phyloP scores from a whole-genome alignment of 2,329 filamentous ascomycete genomes.

The Bipolaris gigantea region DNA sequence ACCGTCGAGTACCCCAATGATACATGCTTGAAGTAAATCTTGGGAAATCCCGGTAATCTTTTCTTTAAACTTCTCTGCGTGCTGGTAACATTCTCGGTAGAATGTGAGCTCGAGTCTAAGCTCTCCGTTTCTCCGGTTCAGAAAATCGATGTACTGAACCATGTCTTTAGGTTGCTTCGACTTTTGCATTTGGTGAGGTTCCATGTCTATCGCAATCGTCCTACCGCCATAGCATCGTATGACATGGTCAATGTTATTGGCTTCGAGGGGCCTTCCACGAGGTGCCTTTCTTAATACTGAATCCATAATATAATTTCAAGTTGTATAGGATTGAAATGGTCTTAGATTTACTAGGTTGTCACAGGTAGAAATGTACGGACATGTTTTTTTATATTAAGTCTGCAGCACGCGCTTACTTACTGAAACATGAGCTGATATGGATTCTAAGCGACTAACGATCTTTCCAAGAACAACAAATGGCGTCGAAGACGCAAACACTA shows the following conservation, averaged over 20 bases:
- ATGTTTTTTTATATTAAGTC: neutral
- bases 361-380: neutral
- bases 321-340: neutral
- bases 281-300: neutral
- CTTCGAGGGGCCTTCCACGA: constrained; percentile 6
- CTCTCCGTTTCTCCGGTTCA: constrained; percentile 12
- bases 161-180: constrained; percentile 10
- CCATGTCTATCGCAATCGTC: constrained; percentile 17
- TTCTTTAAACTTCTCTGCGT: constrained; percentile 13
- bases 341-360: neutral
- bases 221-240: constrained; percentile 13
- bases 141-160: constrained; percentile 10
- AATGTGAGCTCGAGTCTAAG: constrained; percentile 17
- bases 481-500: neutral
- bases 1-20: constrained; percentile 12
- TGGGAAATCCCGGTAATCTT: constrained; percentile 8
- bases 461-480: constrained; percentile 9
- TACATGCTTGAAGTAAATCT: constrained; percentile 17
- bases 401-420: neutral
- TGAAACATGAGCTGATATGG: constrained; percentile 1
- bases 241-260: constrained; percentile 17
- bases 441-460: constrained; percentile 11
- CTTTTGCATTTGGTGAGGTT: constrained; percentile 13
- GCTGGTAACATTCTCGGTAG: constrained; percentile 14
- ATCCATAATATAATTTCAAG: constrained; percentile 1